phyloP scores from a whole-genome alignment of 345 rosid genomes.

The Hibiscus tridactylites region DNA sequence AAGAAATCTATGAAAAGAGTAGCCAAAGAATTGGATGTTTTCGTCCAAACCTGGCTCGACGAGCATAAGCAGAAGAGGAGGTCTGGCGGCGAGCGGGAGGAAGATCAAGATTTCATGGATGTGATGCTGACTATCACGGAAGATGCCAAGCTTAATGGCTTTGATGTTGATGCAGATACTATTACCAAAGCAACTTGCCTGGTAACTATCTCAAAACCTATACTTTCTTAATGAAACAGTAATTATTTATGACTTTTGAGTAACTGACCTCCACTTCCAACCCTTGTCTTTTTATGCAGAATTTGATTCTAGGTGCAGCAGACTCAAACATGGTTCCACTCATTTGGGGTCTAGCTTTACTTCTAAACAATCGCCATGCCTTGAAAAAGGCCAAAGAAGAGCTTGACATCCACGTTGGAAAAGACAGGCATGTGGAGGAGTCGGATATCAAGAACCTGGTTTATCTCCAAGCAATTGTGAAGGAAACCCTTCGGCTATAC shows the following conservation, averaged over 20 bases:
- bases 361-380: conserved; percentile 10
- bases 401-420: conserved; percentile 16
- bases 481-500: conserved; percentile 33
- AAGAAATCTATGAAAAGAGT: conserved; percentile 28
- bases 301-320: conserved; percentile 2
- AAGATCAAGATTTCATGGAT: conserved; percentile 34
- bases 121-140: conserved; percentile 26
- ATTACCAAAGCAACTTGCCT: conserved; percentile 24
- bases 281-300: background rate
- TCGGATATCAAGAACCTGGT: conserved; percentile 21
- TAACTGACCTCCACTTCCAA: background rate
- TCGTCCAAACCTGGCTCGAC: conserved; percentile 24
- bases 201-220: conserved; percentile 9
- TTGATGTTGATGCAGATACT: conserved; percentile 19
- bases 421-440: conserved; percentile 18
- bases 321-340: conserved; percentile 16
- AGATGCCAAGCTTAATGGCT: conserved; percentile 7
- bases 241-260: background rate
- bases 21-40: conserved; percentile 25
- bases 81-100: background rate
- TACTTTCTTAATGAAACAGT: no score
- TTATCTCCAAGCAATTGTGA: conserved; percentile 24
- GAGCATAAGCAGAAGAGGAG: conserved; percentile 31
- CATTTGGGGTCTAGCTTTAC: conserved; percentile 15
- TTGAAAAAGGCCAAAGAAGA: conserved; percentile 14